Evolutionary conservation across 768 basidiomycete species (phyloP).

Genomic region (Asterophora lycoperdoides): DNA sequence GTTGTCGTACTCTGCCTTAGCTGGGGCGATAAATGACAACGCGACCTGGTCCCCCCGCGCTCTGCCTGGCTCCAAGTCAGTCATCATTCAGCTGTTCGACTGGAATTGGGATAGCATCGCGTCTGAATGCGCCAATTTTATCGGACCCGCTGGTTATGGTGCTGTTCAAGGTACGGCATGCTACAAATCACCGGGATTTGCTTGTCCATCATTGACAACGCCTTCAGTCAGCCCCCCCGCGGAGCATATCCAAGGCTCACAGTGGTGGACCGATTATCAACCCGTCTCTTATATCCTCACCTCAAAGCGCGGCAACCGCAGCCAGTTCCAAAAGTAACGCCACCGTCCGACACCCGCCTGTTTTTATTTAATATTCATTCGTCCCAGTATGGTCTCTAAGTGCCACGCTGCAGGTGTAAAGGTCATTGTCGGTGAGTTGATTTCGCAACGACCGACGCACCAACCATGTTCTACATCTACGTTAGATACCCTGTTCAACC

Average conservation of each 20-base stretch:
- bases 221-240: slow-evolving; percentile 44
- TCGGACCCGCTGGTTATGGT: slow-evolving; percentile 68
- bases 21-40: slow-evolving; percentile 8
- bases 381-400: slow-evolving; percentile 39
- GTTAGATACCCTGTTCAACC: slow-evolving; percentile 58
- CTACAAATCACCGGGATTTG: not conserved
- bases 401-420: slow-evolving; percentile 55
- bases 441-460: not conserved
- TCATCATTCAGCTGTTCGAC: slow-evolving; percentile 70
- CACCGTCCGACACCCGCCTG: slow-evolving; percentile 10
- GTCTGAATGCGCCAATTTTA: slow-evolving; percentile 57
- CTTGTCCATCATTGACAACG: no score
- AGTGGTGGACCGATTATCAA: slow-evolving; percentile 79
- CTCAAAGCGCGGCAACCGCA: slow-evolving; percentile 59
- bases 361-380: not conserved
- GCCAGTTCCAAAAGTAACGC: slow-evolving; percentile 41
- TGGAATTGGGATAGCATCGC: slow-evolving; percentile 63
- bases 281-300: slow-evolving; percentile 62
- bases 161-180: slow-evolving; percentile 59
- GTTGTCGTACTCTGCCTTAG: slow-evolving; percentile 6
- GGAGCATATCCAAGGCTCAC: slow-evolving; percentile 52
- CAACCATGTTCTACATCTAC: not conserved
- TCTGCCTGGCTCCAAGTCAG: slow-evolving; percentile 33
- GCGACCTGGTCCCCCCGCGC: slow-evolving; percentile 15
- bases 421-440: slow-evolving; percentile 44